A percentile compares a stretch with the other conserved stretches of the same genome.
These are phyloP conservation scores for Solanum etuberosum DNA, from an alignment of 257 asterid genomes.

Conservation along the genomic window DNA sequence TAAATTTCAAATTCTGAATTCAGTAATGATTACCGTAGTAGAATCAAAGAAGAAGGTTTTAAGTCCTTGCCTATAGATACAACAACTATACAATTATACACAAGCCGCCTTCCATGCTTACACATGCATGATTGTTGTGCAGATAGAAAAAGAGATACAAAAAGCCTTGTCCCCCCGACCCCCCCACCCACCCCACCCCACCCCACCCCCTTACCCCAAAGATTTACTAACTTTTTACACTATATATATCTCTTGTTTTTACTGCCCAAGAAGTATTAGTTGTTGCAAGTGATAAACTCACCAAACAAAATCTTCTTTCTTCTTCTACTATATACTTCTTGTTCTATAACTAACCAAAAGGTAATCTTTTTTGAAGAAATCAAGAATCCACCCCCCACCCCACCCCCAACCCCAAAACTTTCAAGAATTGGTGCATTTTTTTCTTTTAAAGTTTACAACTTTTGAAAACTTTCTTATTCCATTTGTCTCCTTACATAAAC, in stretches of 20 bases:
- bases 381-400: constrained; percentile 23
- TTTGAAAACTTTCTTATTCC: constrained; percentile 11
- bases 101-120: constrained; percentile 54
- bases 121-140: constrained; percentile 67
- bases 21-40: neutral
- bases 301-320: constrained; percentile 6
- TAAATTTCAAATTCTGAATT: neutral
- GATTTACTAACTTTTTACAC: constrained; percentile 23
- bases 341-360: constrained; percentile 22
- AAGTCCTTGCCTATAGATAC: constrained; percentile 22
- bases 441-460: constrained; percentile 1
- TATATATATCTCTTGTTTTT: constrained; percentile 34
- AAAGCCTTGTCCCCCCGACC: neutral
- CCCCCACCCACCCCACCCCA: neutral
- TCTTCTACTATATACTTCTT: constrained; percentile 4
- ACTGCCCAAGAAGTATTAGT: constrained; percentile 2
- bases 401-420: neutral
- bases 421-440: neutral
- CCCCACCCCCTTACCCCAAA: neutral
- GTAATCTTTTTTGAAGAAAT: constrained; percentile 47
- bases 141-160: constrained; percentile 12
- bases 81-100: neutral
- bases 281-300: neutral
- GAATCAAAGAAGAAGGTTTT: neutral
- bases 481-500: neutral